Evolutionary conservation across 352 stramenopile genomes (phyloP).

Genomic region (Discostella stelligera): DNA sequence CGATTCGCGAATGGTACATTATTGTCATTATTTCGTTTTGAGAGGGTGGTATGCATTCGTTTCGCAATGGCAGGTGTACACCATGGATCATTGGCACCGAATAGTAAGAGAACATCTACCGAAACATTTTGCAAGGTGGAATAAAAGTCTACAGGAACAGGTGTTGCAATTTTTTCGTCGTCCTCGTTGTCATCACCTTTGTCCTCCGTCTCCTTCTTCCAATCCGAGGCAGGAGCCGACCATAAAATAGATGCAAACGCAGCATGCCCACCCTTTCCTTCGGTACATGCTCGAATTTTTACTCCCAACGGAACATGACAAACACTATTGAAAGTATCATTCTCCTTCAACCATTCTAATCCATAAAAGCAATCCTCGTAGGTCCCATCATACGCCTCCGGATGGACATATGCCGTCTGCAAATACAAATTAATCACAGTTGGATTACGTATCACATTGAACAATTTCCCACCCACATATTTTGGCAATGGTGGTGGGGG

Average conservation of each 20-base stretch:
- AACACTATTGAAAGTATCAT: background rate
- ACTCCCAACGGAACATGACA: slow-evolving; percentile 4
- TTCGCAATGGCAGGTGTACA: slow-evolving; percentile 76
- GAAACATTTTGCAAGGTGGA: slow-evolving; percentile 38
- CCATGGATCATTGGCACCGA: slow-evolving; percentile 76
- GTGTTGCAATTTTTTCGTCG: background rate
- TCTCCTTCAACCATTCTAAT: background rate
- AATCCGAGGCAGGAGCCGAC: slow-evolving; percentile 51
- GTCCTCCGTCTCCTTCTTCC: background rate
- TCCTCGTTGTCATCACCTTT: background rate
- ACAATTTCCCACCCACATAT: slow-evolving; percentile 59
- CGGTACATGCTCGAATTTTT: slow-evolving; percentile 67
- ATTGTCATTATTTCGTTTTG: background rate
- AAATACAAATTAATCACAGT: slow-evolving; percentile 70
- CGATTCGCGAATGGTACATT: slow-evolving; percentile 21
- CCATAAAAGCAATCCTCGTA: slow-evolving; percentile 21
- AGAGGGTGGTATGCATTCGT: slow-evolving; percentile 57
- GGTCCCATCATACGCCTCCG: slow-evolving; percentile 51
- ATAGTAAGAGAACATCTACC: slow-evolving; percentile 66
- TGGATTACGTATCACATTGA: slow-evolving; percentile 66
- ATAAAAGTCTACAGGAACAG: slow-evolving; percentile 35
- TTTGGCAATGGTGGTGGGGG: slow-evolving; percentile 57
- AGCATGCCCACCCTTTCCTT: slow-evolving; percentile 68
- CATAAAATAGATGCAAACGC: slow-evolving; percentile 77
- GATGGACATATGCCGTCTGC: slow-evolving; percentile 48